phyloP scores from a whole-genome alignment of 2,329 filamentous ascomycete species.

The Emydomyces testavorans region DNA sequence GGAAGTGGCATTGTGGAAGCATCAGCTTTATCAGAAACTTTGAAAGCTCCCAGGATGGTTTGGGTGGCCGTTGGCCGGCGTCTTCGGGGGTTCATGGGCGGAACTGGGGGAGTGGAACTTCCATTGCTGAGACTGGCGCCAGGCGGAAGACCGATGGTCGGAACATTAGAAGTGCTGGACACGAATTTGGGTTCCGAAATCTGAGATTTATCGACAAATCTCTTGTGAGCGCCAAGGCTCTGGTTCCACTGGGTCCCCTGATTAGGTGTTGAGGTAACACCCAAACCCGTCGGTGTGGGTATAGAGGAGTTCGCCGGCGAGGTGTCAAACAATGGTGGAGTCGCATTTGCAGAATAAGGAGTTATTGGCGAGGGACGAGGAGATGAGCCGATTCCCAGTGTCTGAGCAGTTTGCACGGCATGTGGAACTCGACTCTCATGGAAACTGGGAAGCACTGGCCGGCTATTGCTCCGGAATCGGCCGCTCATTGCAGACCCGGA shows the following conservation, averaged over 20 bases:
- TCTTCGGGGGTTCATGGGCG: constrained; percentile 49
- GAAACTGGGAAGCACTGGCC: constrained; percentile 21
- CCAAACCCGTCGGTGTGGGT: constrained; percentile 20
- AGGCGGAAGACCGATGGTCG: constrained; percentile 47
- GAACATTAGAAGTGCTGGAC: constrained; percentile 46
- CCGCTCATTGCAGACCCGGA: constrained; percentile 32
- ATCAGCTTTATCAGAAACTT: constrained; percentile 26
- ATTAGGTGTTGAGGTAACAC: background rate
- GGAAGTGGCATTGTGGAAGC: constrained; percentile 17
- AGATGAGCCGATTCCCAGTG: constrained; percentile 29
- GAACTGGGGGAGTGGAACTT: constrained; percentile 43
- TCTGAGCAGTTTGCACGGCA: constrained; percentile 19
- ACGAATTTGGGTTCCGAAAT: constrained; percentile 50
- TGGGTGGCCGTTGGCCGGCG: constrained; percentile 39
- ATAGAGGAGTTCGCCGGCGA: constrained; percentile 35
- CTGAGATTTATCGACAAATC: constrained; percentile 47
- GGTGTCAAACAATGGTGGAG: constrained; percentile 41
- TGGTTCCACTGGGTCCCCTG: constrained; percentile 19
- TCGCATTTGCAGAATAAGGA: constrained; percentile 43
- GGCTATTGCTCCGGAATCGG: constrained; percentile 31
- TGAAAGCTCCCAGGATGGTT: constrained; percentile 32
- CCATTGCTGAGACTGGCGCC: constrained; percentile 46
- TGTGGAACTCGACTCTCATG: constrained; percentile 19
- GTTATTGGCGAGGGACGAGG: constrained; percentile 37
- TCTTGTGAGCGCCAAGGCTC: constrained; percentile 38